These are phyloP conservation scores for Leccinum barrowsii DNA, from an alignment of 768 basidiomycete genomes.

Conservation along the genomic window DNA sequence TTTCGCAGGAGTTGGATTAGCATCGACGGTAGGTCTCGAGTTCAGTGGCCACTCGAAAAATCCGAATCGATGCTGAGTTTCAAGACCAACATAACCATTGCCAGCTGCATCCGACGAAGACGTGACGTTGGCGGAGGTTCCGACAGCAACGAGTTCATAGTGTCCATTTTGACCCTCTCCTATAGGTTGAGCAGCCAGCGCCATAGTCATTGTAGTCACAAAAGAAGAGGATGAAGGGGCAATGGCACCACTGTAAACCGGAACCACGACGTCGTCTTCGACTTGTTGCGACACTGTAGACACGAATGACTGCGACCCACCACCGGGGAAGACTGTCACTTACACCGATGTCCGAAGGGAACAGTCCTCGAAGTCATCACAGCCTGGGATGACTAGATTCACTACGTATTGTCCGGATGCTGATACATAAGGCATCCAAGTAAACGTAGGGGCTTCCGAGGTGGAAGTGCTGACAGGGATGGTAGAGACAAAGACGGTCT, in stretches of 20 bases:
- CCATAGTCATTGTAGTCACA: slow-evolving; percentile 71
- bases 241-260: slow-evolving; percentile 81
- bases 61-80: slow-evolving; percentile 61
- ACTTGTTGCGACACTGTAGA: slow-evolving; percentile 75
- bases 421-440: slow-evolving; percentile 91
- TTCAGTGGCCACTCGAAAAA: slow-evolving; percentile 84
- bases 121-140: slow-evolving; percentile 56
- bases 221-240: slow-evolving; percentile 71
- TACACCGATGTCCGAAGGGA: slow-evolving; percentile 73
- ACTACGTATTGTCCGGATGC: slow-evolving; percentile 84
- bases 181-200: slow-evolving; percentile 59
- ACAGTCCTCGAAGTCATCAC: slow-evolving; percentile 78
- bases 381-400: slow-evolving; percentile 85
- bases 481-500: slow-evolving; percentile 66
- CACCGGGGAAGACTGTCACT: slow-evolving; percentile 78
- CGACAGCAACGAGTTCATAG: slow-evolving; percentile 84
- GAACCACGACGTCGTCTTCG: slow-evolving; percentile 50
- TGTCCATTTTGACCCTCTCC: slow-evolving; percentile 62
- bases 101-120: slow-evolving; percentile 28
- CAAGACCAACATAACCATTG: slow-evolving; percentile 31
- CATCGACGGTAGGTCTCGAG: slow-evolving; percentile 45
- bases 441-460: slow-evolving; percentile 69
- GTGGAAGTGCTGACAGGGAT: slow-evolving; percentile 62
- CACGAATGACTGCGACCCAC: slow-evolving; percentile 60
- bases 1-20: slow-evolving; percentile 67